These are phyloP conservation scores for Haematococcus sp. DNA, from an alignment of 139 green algal species.

Conservation along the genomic window DNA sequence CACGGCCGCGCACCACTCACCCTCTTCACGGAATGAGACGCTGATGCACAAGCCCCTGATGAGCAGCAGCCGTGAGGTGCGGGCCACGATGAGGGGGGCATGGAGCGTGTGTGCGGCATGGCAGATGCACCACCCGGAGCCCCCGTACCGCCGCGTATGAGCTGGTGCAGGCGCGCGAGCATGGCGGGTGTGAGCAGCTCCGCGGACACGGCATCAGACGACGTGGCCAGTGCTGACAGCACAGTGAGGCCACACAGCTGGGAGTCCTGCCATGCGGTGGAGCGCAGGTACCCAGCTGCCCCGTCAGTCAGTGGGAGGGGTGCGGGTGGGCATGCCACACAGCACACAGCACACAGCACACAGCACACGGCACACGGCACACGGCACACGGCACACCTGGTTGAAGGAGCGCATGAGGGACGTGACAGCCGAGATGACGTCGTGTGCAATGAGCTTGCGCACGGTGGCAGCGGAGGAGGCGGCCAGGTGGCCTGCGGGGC, in stretches of 20 bases:
- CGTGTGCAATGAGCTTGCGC: conserved; percentile 37
- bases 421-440: conserved; percentile 36
- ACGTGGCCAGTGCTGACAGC: conserved; percentile 30
- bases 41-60: no score
- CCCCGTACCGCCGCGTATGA: conserved; percentile 24
- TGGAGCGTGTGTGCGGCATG: no score
- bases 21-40: no score
- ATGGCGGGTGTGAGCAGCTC: conserved; percentile 39
- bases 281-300: no score
- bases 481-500: conserved; percentile 15
- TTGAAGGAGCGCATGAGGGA: conserved; percentile 38
- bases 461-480: conserved; percentile 5
- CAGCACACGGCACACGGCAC: no score
- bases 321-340: no score
- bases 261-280: conserved; percentile 14
- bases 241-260: conserved; percentile 49
- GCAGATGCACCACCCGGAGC: background rate
- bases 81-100: background rate
- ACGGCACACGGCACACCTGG: no score
- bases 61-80: no score
- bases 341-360: no score
- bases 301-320: no score
- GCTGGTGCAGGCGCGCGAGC: conserved; percentile 33
- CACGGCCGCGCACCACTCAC: background rate
- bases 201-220: conserved; percentile 26